Base-by-base conservation (phyloP, 805 yeast species). In the Saccharomycopsis selenospora region DNA sequence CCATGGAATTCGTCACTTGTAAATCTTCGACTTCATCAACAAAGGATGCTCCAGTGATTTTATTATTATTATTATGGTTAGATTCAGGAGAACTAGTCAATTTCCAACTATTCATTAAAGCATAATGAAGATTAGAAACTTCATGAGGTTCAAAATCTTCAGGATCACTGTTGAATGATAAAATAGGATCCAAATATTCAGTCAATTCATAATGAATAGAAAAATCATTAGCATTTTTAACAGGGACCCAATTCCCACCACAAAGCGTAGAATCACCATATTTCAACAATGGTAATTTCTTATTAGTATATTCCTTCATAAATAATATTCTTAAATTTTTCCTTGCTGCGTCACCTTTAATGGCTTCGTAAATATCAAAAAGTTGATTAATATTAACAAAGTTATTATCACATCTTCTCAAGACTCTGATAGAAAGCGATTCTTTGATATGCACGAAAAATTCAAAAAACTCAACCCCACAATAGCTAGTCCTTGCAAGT, bases 161-260 rank as follows among this genome's bases (percentile, higher is more conserved):
- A 22, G 63, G 63, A 11, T 46, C 23, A 0, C 17, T 13, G 4
- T 26, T 40, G 38, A 57, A 61, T 3, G 47, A 55, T 3, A 55
- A 14, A n/a, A 60, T 55, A 3, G 56, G 55, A n/a, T n/a, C 30
- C 4, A 59, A 14, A 23, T 40, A 43, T 1, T 41, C 44, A 11
- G 30, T 25, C 6, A 60, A 25, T 0, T 58, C 61, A 40, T 58
- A 59, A 42, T 55, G 51, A 10, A 20, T 30, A 10, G 57, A 45
- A 45, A 58, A 59, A 14, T 47, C 47, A 20, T 41, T 36, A 1
- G 52, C 64, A 8, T 43, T 48, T 3, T 36, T 42, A 1, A 47
- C 25, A 13, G 54, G 45, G 23, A 61, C 55, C 66, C 66, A 62
- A 30, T 52, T 56, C 1, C 66, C 66, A 20, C 66, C 66, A 48